These are phyloP conservation scores for Wickerhamomyces sp. DNA, from an alignment of 1,139 yeast genomes.

Conservation along the genomic window DNA sequence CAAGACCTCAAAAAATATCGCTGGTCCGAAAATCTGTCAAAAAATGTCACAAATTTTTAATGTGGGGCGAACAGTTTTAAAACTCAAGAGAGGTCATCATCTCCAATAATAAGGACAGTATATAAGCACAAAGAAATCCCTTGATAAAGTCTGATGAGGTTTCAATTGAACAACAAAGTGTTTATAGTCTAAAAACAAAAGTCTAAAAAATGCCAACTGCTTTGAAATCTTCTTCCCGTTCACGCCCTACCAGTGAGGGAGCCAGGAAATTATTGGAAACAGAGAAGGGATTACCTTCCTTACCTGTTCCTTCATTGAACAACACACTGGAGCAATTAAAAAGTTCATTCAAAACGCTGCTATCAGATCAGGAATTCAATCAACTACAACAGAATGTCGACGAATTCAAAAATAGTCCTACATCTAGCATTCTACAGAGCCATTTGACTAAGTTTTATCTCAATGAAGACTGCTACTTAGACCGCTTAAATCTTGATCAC, in stretches of 20 bases:
- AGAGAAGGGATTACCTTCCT: slow-evolving; percentile 8
- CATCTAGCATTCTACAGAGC: slow-evolving; percentile 44
- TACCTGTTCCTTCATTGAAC: slow-evolving; percentile 52
- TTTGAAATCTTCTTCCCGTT: not conserved
- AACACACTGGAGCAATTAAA: slow-evolving; percentile 45
- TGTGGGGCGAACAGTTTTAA: too few relatives aligned
- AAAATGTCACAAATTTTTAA: too few relatives aligned
- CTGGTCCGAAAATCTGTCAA: too few relatives aligned
- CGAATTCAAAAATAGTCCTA: slow-evolving; percentile 38
- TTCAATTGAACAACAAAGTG: too few relatives aligned
- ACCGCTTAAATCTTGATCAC: slow-evolving; percentile 47
- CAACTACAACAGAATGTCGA: slow-evolving; percentile 33
- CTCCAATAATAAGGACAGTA: too few relatives aligned
- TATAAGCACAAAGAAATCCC: too few relatives aligned
- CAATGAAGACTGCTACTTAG: slow-evolving; percentile 51
- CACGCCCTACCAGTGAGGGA: not conserved
- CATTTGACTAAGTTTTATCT: slow-evolving; percentile 44
- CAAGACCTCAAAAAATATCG: too few relatives aligned
- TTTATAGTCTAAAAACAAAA: too few relatives aligned
- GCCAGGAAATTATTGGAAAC: not conserved
- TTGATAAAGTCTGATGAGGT: too few relatives aligned
- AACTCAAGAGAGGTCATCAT: too few relatives aligned
- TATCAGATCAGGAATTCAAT: slow-evolving; percentile 14
- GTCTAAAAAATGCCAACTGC: slow-evolving; percentile 2
- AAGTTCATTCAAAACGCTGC: slow-evolving; percentile 47